Base-by-base conservation (phyloP, 1,139 yeast genomes). In the Kluyveromyces sp. region DNA sequence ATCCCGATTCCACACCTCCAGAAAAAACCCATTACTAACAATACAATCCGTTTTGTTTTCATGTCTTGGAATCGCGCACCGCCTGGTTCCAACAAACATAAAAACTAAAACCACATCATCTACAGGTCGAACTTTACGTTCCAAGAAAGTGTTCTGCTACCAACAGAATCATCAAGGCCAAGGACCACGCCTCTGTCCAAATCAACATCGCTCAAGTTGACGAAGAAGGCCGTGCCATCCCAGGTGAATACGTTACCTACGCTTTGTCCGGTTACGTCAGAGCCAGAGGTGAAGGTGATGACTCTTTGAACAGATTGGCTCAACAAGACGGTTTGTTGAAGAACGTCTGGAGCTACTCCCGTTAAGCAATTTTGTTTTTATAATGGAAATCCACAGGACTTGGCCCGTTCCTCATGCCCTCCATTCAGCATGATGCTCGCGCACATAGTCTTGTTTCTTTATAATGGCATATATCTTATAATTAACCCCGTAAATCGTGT, bases 111-210 rank as follows among this genome's bases (percentile, higher is more conserved):
- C 21, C n/a, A 8, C n/a, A 25, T 28, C 10, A 35, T 10, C 26
- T 4, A 8, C 66, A 88, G 96, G 96, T 92, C 78, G 99, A 94
- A 83, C 90, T 92, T 78, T 92, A 92, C 95, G 96, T 92, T 78
- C 99, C 99, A 82, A 88, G 98, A 86, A 92, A 92, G 83, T 92
- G 99, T 83, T 92, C 97, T 78, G 99, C 98, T 72, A 89, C 98
- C 79, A 90, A 89, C 97, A 90, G 97, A 82, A 89, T 94, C 80
- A 90, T 92, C 83, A 89, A 88, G 83, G 94, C 98, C 71, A 90
- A 92, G 83, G 99, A 92, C 79, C 98, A 92, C 76, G 94, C 97
- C 65, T 87, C 97, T 61, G 97, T 94, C 67, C 98, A 92, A 74
- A 79, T 83, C 74, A 83, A 81, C 82, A 74, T 83, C 63, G 89